These are phyloP conservation scores for Paramecium biaurelia DNA, from an alignment of 73 alveolate species.

Conservation along the genomic window DNA sequence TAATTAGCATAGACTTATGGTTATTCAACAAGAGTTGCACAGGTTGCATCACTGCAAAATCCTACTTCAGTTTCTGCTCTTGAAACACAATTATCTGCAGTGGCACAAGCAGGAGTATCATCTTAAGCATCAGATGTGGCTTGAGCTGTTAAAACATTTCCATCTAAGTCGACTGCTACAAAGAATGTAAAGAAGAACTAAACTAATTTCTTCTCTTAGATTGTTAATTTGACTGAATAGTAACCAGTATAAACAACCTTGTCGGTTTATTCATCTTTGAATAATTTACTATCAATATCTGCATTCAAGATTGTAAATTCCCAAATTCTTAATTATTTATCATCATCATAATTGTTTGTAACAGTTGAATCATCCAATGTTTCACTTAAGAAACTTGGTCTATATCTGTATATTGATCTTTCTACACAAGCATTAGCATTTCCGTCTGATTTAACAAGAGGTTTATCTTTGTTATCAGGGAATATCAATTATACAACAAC, in stretches of 20 bases:
- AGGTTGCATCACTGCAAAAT: not conserved
- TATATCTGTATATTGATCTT: not conserved
- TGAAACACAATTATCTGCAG: not conserved
- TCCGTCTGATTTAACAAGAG: not conserved
- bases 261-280: constrained; percentile 28
- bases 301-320: not conserved
- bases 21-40: not conserved
- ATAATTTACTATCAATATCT: not conserved
- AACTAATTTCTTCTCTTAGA: not conserved
- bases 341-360: not conserved
- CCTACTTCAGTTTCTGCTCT: not conserved
- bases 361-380: not conserved
- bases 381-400: not conserved
- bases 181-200: not conserved
- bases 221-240: not conserved
- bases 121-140: not conserved
- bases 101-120: constrained; percentile 31
- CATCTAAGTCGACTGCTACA: constrained; percentile 20
- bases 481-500: not conserved
- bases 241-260: constrained; percentile 11
- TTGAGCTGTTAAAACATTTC: not conserved
- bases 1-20: not conserved
- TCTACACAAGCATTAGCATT: not conserved
- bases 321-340: not conserved
- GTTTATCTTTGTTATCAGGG: not conserved